These are phyloP conservation scores for Penicillium turbatum DNA, from an alignment of 495 filamentous ascomycete species.

Conservation along the genomic window DNA sequence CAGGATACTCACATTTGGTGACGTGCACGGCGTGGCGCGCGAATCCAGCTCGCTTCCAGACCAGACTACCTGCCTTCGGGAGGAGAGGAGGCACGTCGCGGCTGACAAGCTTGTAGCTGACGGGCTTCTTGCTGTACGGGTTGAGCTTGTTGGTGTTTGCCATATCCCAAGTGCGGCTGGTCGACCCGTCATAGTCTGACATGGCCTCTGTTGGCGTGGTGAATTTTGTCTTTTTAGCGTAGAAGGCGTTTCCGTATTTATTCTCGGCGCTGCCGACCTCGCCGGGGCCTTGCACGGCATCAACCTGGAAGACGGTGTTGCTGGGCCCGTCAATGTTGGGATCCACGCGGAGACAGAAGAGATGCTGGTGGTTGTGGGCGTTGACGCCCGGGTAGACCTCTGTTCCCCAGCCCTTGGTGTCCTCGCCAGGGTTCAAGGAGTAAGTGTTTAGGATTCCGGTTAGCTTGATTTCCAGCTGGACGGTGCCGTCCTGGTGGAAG, in stretches of 20 bases:
- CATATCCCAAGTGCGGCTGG: constrained; percentile 88
- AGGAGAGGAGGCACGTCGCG: constrained; percentile 74
- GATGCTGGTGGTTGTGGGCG: constrained; percentile 83
- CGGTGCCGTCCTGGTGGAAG: constrained; percentile 89
- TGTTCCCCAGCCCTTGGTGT: constrained; percentile 85
- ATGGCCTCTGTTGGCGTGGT: constrained; percentile 65
- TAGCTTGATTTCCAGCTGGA: constrained; percentile 92
- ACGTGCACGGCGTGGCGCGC: constrained; percentile 89
- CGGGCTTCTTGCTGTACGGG: constrained; percentile 78
- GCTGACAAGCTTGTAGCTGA: constrained; percentile 89
- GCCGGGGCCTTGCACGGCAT: constrained; percentile 60
- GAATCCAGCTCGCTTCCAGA: constrained; percentile 93
- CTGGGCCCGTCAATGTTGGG: constrained; percentile 82
- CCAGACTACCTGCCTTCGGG: constrained; percentile 78
- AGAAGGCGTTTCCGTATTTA: constrained; percentile 92
- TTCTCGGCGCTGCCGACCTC: constrained; percentile 79
- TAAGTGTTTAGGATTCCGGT: constrained; percentile 96
- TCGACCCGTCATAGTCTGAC: constrained; percentile 77
- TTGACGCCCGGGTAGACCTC: constrained; percentile 88
- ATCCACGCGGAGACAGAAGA: constrained; percentile 90
- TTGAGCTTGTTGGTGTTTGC: constrained; percentile 80
- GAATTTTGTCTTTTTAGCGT: constrained; percentile 80
- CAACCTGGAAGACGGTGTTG: constrained; percentile 83
- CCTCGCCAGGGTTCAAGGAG: constrained; percentile 75
- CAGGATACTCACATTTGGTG: constrained; percentile 79